These are phyloP conservation scores for Starmera amethionina DNA, from an alignment of 805 yeast genomes.

Conservation along the genomic window DNA sequence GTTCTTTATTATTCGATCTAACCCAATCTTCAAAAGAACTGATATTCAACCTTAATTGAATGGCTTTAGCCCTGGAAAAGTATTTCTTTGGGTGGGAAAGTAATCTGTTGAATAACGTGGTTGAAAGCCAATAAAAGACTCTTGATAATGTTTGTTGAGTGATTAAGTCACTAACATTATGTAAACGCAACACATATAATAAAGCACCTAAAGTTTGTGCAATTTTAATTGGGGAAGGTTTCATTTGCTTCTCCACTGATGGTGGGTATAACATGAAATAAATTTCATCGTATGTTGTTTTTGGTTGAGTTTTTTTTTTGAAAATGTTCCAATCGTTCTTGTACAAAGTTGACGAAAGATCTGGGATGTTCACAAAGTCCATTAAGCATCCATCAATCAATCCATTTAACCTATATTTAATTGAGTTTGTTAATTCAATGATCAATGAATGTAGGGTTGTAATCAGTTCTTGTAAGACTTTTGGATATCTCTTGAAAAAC, in stretches of 20 bases:
- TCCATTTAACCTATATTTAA: conserved; percentile 47
- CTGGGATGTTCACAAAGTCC: conserved; percentile 76
- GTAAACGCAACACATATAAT: conserved; percentile 73
- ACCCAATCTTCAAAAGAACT: conserved; percentile 93
- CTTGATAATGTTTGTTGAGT: conserved; percentile 70
- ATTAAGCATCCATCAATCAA: conserved; percentile 59
- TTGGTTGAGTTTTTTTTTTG: conserved; percentile 27
- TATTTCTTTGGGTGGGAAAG: conserved; percentile 52
- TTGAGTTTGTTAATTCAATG: conserved; percentile 56
- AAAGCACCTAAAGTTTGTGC: conserved; percentile 86
- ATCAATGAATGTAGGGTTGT: conserved; percentile 48
- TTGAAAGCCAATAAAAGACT: conserved; percentile 69
- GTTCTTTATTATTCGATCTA: conserved; percentile 27
- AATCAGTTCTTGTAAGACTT: conserved; percentile 47
- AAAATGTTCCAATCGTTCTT: conserved; percentile 64
- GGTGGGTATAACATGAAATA: conserved; percentile 79
- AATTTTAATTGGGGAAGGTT: conserved; percentile 81
- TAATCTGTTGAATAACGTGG: conserved; percentile 63
- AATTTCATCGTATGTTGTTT: conserved; percentile 61
- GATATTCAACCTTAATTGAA: conserved; percentile 80
- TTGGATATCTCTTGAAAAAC: conserved; percentile 45
- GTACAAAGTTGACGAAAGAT: conserved; percentile 64
- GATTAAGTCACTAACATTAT: conserved; percentile 69
- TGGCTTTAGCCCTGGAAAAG: conserved; percentile 72
- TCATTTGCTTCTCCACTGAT: conserved; percentile 63